phyloP scores from a whole-genome alignment of 2,329 filamentous ascomycete species.

The Blastomyces gilchristii region DNA sequence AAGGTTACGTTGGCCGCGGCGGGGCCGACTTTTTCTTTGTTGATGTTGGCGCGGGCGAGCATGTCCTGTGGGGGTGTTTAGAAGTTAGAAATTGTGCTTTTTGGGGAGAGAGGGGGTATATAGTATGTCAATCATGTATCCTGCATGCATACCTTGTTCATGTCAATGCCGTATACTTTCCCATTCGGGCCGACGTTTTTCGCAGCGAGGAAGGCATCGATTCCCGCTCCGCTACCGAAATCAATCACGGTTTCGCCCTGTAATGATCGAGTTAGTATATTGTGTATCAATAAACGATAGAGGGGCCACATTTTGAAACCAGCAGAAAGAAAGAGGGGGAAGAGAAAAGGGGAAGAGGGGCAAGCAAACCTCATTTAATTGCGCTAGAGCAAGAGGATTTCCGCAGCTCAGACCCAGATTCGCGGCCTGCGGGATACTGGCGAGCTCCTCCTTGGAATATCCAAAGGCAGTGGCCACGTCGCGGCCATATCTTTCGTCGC shows the following conservation, averaged over 20 bases:
- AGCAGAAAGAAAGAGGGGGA: too few species aligned
- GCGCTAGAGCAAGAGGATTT: conserved; percentile 43
- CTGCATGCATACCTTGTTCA: conserved; percentile 42
- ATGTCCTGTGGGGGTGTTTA: conserved; percentile 38
- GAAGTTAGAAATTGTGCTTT: too few species aligned
- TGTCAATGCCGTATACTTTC: conserved; percentile 48
- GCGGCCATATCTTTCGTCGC: conserved; percentile 28
- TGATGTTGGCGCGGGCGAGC: conserved; percentile 42
- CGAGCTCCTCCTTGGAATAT: conserved; percentile 42
- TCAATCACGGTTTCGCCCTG: conserved; percentile 50
- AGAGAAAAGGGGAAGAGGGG: too few species aligned
- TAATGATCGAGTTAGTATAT: background rate
- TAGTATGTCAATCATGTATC: background rate
- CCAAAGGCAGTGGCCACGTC: conserved; percentile 45
- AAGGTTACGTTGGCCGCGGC: conserved; percentile 40
- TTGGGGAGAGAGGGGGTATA: background rate
- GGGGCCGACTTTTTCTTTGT: conserved; percentile 31
- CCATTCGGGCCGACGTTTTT: conserved; percentile 41
- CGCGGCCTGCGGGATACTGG: conserved; percentile 37
- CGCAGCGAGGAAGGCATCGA: conserved; percentile 48
- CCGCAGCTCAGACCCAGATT: conserved; percentile 48
- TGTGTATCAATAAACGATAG: background rate
- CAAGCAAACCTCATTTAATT: conserved; percentile 33
- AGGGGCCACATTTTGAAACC: background rate
- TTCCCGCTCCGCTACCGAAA: conserved; percentile 48